phyloP scores from a whole-genome alignment of 208 protist species.

The Trypanosoma congolense region DNA sequence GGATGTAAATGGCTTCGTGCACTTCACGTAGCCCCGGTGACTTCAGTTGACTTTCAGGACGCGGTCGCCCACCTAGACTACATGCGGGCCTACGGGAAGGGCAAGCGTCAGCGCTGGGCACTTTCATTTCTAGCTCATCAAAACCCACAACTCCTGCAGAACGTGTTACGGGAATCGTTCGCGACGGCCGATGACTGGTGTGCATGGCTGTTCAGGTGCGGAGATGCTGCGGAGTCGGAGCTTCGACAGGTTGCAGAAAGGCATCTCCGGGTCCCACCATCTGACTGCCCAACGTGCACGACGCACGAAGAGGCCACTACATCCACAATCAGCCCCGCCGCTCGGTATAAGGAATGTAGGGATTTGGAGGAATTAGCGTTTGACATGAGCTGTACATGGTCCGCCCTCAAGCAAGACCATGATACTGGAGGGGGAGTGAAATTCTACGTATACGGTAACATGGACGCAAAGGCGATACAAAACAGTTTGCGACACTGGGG shows the following conservation, averaged over 20 bases:
- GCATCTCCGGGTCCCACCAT: slow-evolving; percentile 14
- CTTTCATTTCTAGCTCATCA: slow-evolving; percentile 33
- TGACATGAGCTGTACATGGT: slow-evolving; percentile 29
- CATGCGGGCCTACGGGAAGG: slow-evolving; percentile 44
- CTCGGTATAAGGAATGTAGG: slow-evolving; percentile 18
- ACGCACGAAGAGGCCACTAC: background rate
- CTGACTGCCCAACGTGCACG: background rate
- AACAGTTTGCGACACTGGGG: slow-evolving; percentile 28
- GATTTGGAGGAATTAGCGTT: slow-evolving; percentile 35
- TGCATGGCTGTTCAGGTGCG: slow-evolving; percentile 41
- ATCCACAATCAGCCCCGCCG: background rate
- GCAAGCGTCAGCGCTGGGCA: slow-evolving; percentile 38
- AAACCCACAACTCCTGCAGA: slow-evolving; percentile 44
- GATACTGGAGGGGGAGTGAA: slow-evolving; percentile 16
- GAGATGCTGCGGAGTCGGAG: slow-evolving; percentile 23
- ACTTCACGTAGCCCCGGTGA: slow-evolving; percentile 35
- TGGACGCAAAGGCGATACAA: slow-evolving; percentile 44
- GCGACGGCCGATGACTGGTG: slow-evolving; percentile 27
- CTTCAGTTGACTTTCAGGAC: slow-evolving; percentile 29
- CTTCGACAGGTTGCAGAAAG: slow-evolving; percentile 23
- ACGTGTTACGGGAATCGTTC: slow-evolving; percentile 47
- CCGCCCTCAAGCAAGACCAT: background rate
- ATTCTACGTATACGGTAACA: slow-evolving; percentile 59
- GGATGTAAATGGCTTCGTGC: slow-evolving; percentile 18
- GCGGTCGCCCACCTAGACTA: slow-evolving; percentile 24